A percentile compares a stretch with the other conserved stretches of the same genome.
phyloP scores from a whole-genome alignment of 305 asterid genomes.

The Euphrasia arctica region DNA sequence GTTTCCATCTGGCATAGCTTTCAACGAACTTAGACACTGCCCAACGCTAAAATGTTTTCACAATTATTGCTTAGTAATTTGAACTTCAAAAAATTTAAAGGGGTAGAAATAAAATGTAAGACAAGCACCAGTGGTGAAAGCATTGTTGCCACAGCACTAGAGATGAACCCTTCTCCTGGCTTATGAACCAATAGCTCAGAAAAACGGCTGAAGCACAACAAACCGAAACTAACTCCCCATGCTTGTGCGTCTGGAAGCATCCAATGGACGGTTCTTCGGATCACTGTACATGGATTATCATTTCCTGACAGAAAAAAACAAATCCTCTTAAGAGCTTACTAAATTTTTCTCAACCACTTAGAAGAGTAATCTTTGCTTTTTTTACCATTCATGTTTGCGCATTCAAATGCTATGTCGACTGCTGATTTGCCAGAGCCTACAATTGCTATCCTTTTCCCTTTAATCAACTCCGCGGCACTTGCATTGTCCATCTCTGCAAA shows the following conservation, averaged over 20 bases:
- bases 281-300: conserved; percentile 52
- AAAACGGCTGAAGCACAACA: conserved; percentile 44
- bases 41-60: conserved; percentile 45
- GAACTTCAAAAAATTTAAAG: not conserved
- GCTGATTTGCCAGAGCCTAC: conserved; percentile 57
- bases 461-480: conserved; percentile 43
- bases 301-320: conserved; percentile 33
- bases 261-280: conserved; percentile 56
- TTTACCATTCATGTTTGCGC: conserved; percentile 49
- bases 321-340: not conserved
- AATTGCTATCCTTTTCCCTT: conserved; percentile 47
- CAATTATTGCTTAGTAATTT: too few species aligned
- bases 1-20: conserved; percentile 46
- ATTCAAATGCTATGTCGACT: conserved; percentile 48
- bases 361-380: not conserved
- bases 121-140: conserved; percentile 58
- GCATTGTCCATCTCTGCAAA: conserved; percentile 50
- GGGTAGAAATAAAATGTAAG: not conserved
- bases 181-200: conserved; percentile 69
- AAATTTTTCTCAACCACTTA: not conserved
- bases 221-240: conserved; percentile 42
- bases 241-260: conserved; percentile 33
- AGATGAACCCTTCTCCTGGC: conserved; percentile 51
- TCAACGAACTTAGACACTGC: conserved; percentile 49
- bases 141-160: conserved; percentile 35